A percentile compares a stretch with the other conserved stretches of the same genome.
These are phyloP conservation scores for Nakataea oryzae DNA, from an alignment of 2,329 filamentous ascomycete species.

Conservation along the genomic window DNA sequence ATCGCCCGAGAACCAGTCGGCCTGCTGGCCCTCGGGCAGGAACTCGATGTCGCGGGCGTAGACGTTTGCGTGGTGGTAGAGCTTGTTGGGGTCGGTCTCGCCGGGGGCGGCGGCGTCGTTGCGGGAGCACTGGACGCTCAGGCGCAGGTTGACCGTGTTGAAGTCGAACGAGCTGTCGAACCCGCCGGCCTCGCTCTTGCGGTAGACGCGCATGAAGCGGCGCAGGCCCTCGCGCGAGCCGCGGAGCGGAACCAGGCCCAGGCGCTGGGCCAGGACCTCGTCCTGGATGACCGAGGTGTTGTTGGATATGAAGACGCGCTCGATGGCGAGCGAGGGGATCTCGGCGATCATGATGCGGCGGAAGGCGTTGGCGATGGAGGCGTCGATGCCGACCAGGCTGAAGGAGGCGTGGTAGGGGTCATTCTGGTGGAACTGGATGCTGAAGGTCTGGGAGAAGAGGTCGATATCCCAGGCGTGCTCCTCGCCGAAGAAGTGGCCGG, in stretches of 20 bases:
- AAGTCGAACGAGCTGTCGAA: conserved; percentile 56
- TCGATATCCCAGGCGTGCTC: conserved; percentile 44
- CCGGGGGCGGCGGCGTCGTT: conserved; percentile 60
- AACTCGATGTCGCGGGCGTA: conserved; percentile 73
- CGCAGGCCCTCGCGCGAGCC: conserved; percentile 66
- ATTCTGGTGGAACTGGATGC: conserved; percentile 74
- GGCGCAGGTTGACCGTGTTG: conserved; percentile 74
- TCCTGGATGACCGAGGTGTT: conserved; percentile 98
- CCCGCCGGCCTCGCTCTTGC: conserved; percentile 15
- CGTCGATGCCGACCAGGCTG: conserved; percentile 85
- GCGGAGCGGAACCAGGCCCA: conserved; percentile 84
- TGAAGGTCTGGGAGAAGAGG: conserved; percentile 28
- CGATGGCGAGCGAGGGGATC: conserved; percentile 87
- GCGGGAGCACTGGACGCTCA: conserved; percentile 71
- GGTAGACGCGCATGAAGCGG: conserved; percentile 70
- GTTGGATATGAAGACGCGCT: conserved; percentile 86
- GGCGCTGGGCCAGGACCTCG: conserved; percentile 82
- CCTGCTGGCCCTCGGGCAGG: conserved; percentile 64
- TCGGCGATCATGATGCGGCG: conserved; percentile 92
- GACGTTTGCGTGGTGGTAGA: conserved; percentile 77
- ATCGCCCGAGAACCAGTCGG: conserved; percentile 55
- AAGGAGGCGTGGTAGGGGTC: conserved; percentile 69
- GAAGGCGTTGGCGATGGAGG: conserved; percentile 92
- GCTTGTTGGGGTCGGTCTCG: conserved; percentile 71
- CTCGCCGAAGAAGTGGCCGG: conserved; percentile 82